Evolutionary conservation across 441 rosid genomes (phyloP).

Genomic region (Lepidium campestre): DNA sequence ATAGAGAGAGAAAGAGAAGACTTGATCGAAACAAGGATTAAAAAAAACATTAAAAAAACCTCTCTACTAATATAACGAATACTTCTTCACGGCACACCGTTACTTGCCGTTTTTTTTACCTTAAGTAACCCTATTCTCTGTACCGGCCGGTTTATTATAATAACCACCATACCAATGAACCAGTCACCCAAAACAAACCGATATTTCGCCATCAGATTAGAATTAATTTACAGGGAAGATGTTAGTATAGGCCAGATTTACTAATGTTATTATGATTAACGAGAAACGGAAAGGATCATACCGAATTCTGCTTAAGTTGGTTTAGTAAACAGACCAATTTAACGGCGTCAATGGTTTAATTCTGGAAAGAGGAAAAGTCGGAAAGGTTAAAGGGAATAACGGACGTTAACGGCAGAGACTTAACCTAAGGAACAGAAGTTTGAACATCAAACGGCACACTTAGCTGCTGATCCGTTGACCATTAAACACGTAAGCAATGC

Average conservation of each 20-base stretch:
- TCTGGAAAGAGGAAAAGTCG: neutral
- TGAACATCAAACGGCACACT: conserved; percentile 85
- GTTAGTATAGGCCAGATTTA: neutral
- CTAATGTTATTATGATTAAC: neutral
- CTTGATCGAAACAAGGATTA: conserved; percentile 7
- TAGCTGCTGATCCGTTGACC: conserved; percentile 21
- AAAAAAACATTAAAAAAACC: neutral
- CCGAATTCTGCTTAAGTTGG: neutral
- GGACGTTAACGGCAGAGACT: conserved; percentile 35
- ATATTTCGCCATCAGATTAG: neutral
- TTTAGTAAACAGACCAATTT: neutral
- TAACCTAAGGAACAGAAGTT: conserved; percentile 42
- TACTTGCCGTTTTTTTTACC: conserved; percentile 41
- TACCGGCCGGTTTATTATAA: conserved; percentile 15
- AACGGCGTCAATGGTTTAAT: conserved; percentile 2
- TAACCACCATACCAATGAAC: neutral
- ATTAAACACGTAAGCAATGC: conserved; percentile 19
- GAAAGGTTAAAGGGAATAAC: conserved; percentile 18
- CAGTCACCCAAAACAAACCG: neutral
- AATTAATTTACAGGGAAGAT: neutral
- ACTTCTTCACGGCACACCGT: conserved; percentile 68
- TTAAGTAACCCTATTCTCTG: conserved; percentile 2
- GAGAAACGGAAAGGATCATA: neutral
- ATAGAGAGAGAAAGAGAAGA: conserved; percentile 21
- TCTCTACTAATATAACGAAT: conserved; percentile 52